Evolutionary conservation across 1,284 basidiomycete species (phyloP), one percentile per base, ranked within the genome.

Genomic region (Pseudomicrostroma phylloplanum): DNA sequence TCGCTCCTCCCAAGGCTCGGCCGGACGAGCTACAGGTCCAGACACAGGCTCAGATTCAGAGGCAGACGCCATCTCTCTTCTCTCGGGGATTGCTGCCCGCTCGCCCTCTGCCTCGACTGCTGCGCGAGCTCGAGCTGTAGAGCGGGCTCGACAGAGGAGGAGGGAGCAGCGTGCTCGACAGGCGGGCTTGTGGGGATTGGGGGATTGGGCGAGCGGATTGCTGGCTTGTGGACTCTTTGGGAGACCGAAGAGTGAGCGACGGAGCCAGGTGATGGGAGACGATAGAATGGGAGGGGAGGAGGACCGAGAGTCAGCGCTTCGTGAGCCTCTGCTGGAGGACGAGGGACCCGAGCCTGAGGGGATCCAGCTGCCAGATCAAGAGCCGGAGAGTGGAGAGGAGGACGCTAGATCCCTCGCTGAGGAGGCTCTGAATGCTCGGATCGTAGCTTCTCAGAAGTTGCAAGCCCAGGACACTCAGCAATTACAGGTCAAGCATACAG

Each of bases 1-100:
- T 9, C 30, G 30, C 30, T 36, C 30, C 30, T 36, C 30, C 30
- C 30, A 9, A 36, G 30, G 30, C 30, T 3, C 3, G 3, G 30
- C 30, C 30, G 30, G 30, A 36, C 3, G 4, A 36, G 30, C 3
- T 36, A 36, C 30, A 36, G 30, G 9, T 3, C 9, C 30, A 36
- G 30, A 36, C 30, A 36, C 30, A 9, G n/a, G n/a, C n/a, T n/a
- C n/a, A n/a, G n/a, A n/a, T n/a, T n/a, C n/a, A n/a, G 72, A 74
- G 48, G 65, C 66, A 25, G 72, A 74, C 53, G 72, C 72, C 56
- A 74, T 74, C 57, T 72, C 71, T 15, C 62, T 74, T 17, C 67
- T 74, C 26, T 63, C 60, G 60, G 71, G 71, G 57, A 74, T 74
- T 48, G 70, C 68, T 21, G 65, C 69, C 49, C 69, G 71, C 11